phyloP scores from a whole-genome alignment of 192 early-diverging fungal genomes.

The Dimargaris cristalligena region DNA sequence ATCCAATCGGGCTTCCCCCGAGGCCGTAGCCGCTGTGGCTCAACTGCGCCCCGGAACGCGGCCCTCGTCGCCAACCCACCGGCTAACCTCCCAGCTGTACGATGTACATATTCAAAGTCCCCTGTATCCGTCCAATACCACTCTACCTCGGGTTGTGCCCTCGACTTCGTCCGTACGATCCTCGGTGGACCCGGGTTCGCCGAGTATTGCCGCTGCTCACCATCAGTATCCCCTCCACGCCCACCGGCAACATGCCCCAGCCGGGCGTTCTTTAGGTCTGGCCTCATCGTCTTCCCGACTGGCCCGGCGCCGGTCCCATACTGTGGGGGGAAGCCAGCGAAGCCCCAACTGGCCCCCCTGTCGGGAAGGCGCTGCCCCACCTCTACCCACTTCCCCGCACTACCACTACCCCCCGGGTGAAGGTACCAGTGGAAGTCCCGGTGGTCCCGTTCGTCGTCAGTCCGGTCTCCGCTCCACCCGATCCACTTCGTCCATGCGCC shows the following conservation, averaged over 20 bases:
- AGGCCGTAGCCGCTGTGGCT: neutral
- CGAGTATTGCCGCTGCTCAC: too few species aligned
- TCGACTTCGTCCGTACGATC: conserved; percentile 5
- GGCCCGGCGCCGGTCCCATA: conserved; percentile 6
- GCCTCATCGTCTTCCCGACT: neutral
- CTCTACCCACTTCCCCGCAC: neutral
- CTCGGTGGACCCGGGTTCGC: too few species aligned
- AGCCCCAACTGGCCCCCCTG: neutral
- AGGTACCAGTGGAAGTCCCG: neutral
- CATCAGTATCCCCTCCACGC: too few species aligned
- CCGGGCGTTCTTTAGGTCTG: conserved; percentile 2
- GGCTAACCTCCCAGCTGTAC: conserved; percentile 1
- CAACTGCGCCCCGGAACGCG: neutral
- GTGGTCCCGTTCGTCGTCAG: neutral
- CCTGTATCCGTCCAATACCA: conserved; percentile 1
- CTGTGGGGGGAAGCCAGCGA: neutral
- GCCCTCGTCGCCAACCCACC: neutral
- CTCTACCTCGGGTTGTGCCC: neutral
- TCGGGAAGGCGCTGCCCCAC: neutral
- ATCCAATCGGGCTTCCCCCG: neutral
- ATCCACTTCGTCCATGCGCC: neutral
- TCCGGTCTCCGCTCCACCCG: neutral
- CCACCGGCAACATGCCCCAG: neutral
- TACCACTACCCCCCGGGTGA: neutral
- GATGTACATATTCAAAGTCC: conserved; percentile 4